Percentiles rank a stretch among this genome's conserved stretches.
Conservation (phyloP, 148 eudicot genomes). For the Arctostaphylos glauca region DNA sequence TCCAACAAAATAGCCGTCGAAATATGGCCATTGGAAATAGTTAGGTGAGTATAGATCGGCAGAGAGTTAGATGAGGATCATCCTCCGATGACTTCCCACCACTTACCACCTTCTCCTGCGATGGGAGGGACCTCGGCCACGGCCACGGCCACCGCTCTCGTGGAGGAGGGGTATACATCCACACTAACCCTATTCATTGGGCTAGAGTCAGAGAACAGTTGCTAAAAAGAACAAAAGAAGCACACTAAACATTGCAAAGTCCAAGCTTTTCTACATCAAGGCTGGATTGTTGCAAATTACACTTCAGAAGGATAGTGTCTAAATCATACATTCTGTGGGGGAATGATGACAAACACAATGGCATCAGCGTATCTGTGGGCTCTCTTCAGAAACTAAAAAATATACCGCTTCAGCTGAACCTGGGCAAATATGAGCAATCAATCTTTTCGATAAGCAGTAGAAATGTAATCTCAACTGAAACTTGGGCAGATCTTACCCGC, state of each 20-base stretch:
- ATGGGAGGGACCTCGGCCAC: no score
- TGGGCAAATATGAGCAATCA: background rate
- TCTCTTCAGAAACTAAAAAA: background rate
- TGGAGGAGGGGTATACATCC: background rate
- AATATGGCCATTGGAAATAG: no score
- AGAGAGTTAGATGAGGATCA: no score
- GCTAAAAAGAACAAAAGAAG: background rate
- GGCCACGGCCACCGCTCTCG: no score
- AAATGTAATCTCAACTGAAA: no score
- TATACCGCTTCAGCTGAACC: background rate
- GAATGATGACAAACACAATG: background rate
- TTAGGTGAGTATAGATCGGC: no score
- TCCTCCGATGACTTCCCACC: no score
- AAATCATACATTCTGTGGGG: background rate
- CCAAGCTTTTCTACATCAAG: background rate
- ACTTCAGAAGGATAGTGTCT: background rate
- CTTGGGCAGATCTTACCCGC: background rate
- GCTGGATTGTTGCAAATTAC: background rate
- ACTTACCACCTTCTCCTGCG: no score
- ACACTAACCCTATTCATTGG: background rate
- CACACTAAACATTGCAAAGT: background rate
- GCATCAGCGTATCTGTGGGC: background rate
- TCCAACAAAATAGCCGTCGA: no score
- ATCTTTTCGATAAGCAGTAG: background rate
- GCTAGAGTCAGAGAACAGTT: background rate